Conservation (phyloP, 208 protist species). For the Leishmania tarentolae region DNA sequence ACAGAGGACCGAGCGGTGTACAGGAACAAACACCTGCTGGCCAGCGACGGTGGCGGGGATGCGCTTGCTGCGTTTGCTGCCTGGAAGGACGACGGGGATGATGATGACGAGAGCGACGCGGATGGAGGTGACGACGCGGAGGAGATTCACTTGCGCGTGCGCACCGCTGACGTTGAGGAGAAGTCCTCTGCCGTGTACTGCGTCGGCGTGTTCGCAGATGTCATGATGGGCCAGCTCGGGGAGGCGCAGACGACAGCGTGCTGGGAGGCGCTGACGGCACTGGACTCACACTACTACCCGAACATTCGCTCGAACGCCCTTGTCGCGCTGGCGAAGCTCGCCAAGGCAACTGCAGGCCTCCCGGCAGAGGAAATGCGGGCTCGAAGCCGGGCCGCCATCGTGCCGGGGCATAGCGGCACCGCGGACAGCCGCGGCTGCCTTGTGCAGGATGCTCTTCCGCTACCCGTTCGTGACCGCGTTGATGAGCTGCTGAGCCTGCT, state of each 20-base stretch:
- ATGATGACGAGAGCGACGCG: slow-evolving; percentile 33
- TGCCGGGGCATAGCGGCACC: not conserved
- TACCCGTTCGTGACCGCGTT: slow-evolving; percentile 48
- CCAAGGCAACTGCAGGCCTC: slow-evolving; percentile 52
- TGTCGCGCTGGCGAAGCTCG: slow-evolving; percentile 60
- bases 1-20: slow-evolving; percentile 60
- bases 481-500: slow-evolving; percentile 52
- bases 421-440: not conserved
- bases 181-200: slow-evolving; percentile 81
- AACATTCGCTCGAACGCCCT: slow-evolving; percentile 75
- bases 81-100: slow-evolving; percentile 28
- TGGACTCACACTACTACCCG: slow-evolving; percentile 64
- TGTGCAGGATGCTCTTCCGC: slow-evolving; percentile 56
- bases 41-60: slow-evolving; percentile 27
- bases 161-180: slow-evolving; percentile 84
- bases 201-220: slow-evolving; percentile 82
- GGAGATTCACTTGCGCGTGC: slow-evolving; percentile 72
- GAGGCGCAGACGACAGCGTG: slow-evolving; percentile 50
- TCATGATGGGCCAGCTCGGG: slow-evolving; percentile 52
- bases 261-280: slow-evolving; percentile 46
- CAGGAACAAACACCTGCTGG: slow-evolving; percentile 72
- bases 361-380: slow-evolving; percentile 31
- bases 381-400: slow-evolving; percentile 20
- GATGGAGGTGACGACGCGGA: slow-evolving; percentile 54
- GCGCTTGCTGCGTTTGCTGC: slow-evolving; percentile 20